Evolutionary conservation across 805 yeast genomes (phyloP).

Genomic region (Jamesozyma spencerorum): DNA sequence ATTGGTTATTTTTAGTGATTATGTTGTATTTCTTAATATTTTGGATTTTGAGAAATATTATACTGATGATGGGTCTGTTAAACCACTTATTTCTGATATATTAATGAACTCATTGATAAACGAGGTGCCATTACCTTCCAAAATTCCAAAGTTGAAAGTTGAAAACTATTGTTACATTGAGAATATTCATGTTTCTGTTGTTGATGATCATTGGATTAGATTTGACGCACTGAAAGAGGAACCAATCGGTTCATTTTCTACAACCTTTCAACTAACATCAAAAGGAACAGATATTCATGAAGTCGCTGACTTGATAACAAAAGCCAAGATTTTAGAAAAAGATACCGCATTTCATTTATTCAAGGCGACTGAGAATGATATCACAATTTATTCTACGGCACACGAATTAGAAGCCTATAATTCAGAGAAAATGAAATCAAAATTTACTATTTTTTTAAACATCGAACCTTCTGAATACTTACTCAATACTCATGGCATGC

Average conservation of each 20-base stretch:
- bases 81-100: conserved; percentile 64
- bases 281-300: conserved; percentile 37
- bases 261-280: conserved; percentile 21
- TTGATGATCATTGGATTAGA: conserved; percentile 22
- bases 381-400: conserved; percentile 54
- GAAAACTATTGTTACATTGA: conserved; percentile 56
- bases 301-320: conserved; percentile 37
- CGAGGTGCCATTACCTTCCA: conserved; percentile 60
- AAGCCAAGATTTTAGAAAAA: conserved; percentile 70
- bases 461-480: conserved; percentile 33
- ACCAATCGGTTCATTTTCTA: conserved; percentile 12
- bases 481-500: conserved; percentile 33
- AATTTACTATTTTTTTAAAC: conserved; percentile 60
- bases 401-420: conserved; percentile 48
- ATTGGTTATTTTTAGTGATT: conserved; percentile 73
- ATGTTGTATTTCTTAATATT: conserved; percentile 54
- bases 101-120: conserved; percentile 85
- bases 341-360: conserved; percentile 82
- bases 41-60: conserved; percentile 33
- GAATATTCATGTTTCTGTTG: conserved; percentile 42
- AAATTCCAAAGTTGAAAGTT: conserved; percentile 63
- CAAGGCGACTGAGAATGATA: conserved; percentile 35
- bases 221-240: conserved; percentile 20
- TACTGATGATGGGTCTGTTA: conserved; percentile 10
- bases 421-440: conserved; percentile 49